Conservation (phyloP, 768 basidiomycete genomes). For the Russula emetica region DNA sequence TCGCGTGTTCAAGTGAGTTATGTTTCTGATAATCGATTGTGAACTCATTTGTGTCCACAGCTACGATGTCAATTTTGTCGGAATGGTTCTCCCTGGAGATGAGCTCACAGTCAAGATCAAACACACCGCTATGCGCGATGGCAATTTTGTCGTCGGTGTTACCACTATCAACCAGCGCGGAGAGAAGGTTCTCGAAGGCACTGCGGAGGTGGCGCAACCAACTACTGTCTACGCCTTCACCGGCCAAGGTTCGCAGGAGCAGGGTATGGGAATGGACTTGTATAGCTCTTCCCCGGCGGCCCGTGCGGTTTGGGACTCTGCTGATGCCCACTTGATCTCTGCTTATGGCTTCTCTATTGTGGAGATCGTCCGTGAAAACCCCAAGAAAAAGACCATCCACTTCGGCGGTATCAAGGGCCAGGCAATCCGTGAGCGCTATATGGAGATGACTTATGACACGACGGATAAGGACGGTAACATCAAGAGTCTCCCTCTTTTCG, state of each 20-base stretch:
- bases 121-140: slow-evolving; percentile 88
- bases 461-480: slow-evolving; percentile 95
- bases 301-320: too few relatives aligned
- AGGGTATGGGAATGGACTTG: slow-evolving; percentile 99
- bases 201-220: slow-evolving; percentile 90
- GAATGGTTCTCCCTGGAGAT: slow-evolving; percentile 93
- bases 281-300: slow-evolving; percentile 92
- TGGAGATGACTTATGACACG: slow-evolving; percentile 98
- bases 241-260: slow-evolving; percentile 98
- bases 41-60: slow-evolving; percentile 39
- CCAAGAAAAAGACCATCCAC: slow-evolving; percentile 98
- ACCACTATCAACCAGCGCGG: slow-evolving; percentile 79
- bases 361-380: slow-evolving; percentile 98
- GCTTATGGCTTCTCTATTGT: slow-evolving; percentile 99
- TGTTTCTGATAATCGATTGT: slow-evolving; percentile 4
- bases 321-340: slow-evolving; percentile 81
- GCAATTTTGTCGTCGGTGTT: slow-evolving; percentile 88
- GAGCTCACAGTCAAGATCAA: slow-evolving; percentile 81
- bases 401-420: slow-evolving; percentile 99
- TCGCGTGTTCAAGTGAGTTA: slow-evolving; percentile 76
- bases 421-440: slow-evolving; percentile 97
- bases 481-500: slow-evolving; percentile 93
- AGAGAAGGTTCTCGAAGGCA: slow-evolving; percentile 88
- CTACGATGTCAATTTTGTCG: slow-evolving; percentile 90
- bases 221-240: slow-evolving; percentile 95